A percentile compares a stretch with the other conserved stretches of the same genome.
These are phyloP conservation scores for Dentipellis sp. DNA, from an alignment of 768 basidiomycete species.

Conservation along the genomic window DNA sequence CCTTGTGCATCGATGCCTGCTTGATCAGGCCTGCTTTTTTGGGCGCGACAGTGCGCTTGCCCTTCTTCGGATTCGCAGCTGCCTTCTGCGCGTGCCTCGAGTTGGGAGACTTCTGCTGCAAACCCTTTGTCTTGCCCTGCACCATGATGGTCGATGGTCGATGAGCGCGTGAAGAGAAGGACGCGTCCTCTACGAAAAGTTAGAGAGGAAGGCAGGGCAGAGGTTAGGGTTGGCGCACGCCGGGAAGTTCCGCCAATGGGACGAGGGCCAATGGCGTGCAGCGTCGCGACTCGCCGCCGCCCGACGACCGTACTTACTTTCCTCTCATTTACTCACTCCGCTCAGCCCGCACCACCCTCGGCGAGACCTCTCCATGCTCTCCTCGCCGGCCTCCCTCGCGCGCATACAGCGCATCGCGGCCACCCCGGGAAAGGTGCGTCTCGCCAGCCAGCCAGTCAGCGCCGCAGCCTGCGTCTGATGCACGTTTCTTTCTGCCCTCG, in stretches of 20 bases:
- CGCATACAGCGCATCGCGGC: slow-evolving; percentile 8
- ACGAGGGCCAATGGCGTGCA: not conserved
- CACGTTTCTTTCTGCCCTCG: not conserved
- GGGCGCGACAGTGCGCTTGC: slow-evolving; percentile 66
- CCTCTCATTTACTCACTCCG: too few relatives aligned
- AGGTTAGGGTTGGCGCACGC: slow-evolving; percentile 8
- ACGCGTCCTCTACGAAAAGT: not conserved
- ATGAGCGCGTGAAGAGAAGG: not conserved
- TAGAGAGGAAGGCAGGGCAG: slow-evolving; percentile 15
- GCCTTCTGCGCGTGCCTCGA: slow-evolving; percentile 56
- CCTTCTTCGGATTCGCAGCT: slow-evolving; percentile 69
- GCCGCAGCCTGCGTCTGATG: not conserved
- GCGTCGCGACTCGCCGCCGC: not conserved
- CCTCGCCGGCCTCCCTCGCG: slow-evolving; percentile 20
- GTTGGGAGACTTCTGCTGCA: slow-evolving; percentile 44
- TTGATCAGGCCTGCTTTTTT: slow-evolving; percentile 72
- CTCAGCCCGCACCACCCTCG: not conserved
- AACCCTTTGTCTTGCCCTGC: slow-evolving; percentile 82
- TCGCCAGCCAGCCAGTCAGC: not conserved
- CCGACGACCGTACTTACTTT: not conserved
- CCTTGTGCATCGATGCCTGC: slow-evolving; percentile 72
- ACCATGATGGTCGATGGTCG: slow-evolving; percentile 39
- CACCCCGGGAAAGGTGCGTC: slow-evolving; percentile 5
- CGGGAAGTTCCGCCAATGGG: slow-evolving; percentile 5
- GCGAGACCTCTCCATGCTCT: slow-evolving; percentile 33